Evolutionary conservation across 371 early-diverging fungal genomes (phyloP), one percentile per base, ranked within the genome.

Genomic region (Rhizopus microsporus): DNA sequence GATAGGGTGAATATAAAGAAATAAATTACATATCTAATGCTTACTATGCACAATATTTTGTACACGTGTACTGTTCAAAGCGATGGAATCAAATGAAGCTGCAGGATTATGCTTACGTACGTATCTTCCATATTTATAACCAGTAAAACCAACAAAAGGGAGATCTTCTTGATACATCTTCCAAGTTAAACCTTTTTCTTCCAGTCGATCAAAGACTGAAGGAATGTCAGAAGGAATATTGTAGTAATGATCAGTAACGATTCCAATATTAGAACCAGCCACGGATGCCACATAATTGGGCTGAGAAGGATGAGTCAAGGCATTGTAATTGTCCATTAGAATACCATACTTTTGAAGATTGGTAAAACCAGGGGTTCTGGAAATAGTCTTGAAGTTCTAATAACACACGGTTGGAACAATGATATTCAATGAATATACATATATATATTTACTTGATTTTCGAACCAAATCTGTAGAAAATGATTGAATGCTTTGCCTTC

Each of bases 101-200:
- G 83, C 78, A 45, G 83, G 82, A 59, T 71, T 72, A 65, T 78
- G 78, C 56, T 71, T 81, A 35, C 80, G 70, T 34, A 47, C 57
- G 59, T 79, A 72, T 23, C 40, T 35, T 1, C 56, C 66, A 54
- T 15, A n/a, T 40, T 29, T 43, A 31, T 40, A 48, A 23, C 67
- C 77, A 37, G 72, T 56, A 51, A 47, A 68, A 63, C 84, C 71
- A 57, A 51, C 62, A 17, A 72, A 72, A 30, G 82, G 78, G 35
- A 69, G 65, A 37, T 78, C 66, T 57, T 87, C 85, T 52, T 77
- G 69, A 60, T 85, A 87, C 17, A 74, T 57, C 59, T 68, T 80
- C 87, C 87, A 87, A 38, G 77, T 69, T 48, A 83, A 54, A 5
- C 72, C 71, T 63, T 75, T 81, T 31, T 69, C 59, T 50, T 85